Conservation (phyloP, 2,329 filamentous ascomycete genomes). For the Aspergillus sp. region DNA sequence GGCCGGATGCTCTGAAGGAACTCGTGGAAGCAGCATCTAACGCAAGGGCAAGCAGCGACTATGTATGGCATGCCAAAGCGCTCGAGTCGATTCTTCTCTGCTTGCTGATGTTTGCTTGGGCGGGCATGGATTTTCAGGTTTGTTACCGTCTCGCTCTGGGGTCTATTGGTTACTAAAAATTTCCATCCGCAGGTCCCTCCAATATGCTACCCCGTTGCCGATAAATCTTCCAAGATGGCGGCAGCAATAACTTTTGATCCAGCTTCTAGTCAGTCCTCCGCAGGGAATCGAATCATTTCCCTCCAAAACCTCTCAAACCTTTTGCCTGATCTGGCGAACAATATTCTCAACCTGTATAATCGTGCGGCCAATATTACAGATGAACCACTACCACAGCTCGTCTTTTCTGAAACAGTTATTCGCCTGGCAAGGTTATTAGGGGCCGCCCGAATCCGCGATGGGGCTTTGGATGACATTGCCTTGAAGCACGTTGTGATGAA, state of each 20-base stretch:
- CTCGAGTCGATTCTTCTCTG: slow-evolving; percentile 83
- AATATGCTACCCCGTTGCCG: slow-evolving; percentile 52
- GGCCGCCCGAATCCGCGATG: slow-evolving; percentile 51
- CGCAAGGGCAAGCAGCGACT: slow-evolving; percentile 78
- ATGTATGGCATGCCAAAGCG: slow-evolving; percentile 96
- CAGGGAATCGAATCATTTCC: slow-evolving; percentile 47
- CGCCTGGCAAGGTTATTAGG: slow-evolving; percentile 55
- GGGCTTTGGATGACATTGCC: slow-evolving; percentile 51
- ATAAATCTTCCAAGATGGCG: slow-evolving; percentile 49
- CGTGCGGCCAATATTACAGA: slow-evolving; percentile 53
- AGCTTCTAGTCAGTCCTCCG: slow-evolving; percentile 42
- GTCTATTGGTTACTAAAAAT: slow-evolving; percentile 10
- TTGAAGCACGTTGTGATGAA: slow-evolving; percentile 61
- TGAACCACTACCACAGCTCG: slow-evolving; percentile 54
- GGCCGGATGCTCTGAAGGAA: slow-evolving; percentile 83
- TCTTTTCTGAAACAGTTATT: slow-evolving; percentile 58
- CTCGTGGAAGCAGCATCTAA: slow-evolving; percentile 75
- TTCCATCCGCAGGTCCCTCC: slow-evolving; percentile 49
- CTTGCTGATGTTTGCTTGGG: slow-evolving; percentile 80
- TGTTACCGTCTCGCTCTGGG: slow-evolving; percentile 1
- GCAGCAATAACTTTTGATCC: slow-evolving; percentile 40
- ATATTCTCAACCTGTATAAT: slow-evolving; percentile 57
- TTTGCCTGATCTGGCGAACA: slow-evolving; percentile 57
- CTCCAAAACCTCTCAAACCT: slow-evolving; percentile 53
- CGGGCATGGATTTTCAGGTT: slow-evolving; percentile 71